phyloP scores from a whole-genome alignment of 2,329 filamentous ascomycete species.

The Apiospora koreana region DNA sequence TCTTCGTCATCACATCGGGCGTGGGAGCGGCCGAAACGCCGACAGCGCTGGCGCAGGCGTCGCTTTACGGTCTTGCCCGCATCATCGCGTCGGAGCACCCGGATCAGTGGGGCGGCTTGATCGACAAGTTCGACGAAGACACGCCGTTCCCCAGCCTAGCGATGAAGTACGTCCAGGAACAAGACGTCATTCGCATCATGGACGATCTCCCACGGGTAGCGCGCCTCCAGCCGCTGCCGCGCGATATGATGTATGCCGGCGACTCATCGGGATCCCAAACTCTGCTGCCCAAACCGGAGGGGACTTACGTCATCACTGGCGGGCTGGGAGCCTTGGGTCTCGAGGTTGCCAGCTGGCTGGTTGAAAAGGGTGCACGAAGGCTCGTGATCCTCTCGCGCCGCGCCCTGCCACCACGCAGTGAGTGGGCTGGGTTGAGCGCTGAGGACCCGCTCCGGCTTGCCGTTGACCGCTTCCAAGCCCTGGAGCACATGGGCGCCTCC shows the following conservation, averaged over 20 bases:
- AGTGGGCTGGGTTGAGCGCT: constrained; percentile 25
- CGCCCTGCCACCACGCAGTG: constrained; percentile 33
- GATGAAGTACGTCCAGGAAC: constrained; percentile 38
- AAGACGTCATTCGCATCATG: constrained; percentile 39
- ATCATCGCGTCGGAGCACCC: constrained; percentile 40
- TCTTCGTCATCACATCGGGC: constrained; percentile 11
- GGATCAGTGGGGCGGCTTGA: constrained; percentile 36
- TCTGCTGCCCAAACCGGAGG: constrained; percentile 29
- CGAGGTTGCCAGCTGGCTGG: constrained; percentile 36
- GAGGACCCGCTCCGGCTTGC: not conserved
- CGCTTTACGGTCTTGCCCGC: constrained; percentile 37
- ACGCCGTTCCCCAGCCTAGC: constrained; percentile 33
- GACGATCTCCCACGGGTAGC: constrained; percentile 37
- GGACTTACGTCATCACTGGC: constrained; percentile 46
- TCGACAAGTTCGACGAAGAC: constrained; percentile 29
- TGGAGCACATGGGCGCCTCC: constrained; percentile 35
- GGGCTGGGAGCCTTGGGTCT: constrained; percentile 40
- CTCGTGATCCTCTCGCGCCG: constrained; percentile 41
- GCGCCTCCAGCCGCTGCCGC: constrained; percentile 9
- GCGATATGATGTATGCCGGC: not conserved
- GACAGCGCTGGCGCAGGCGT: constrained; percentile 35
- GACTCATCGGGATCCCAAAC: not conserved
- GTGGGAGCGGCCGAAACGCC: not conserved
- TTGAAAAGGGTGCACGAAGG: constrained; percentile 40
- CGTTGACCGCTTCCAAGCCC: constrained; percentile 24